Evolutionary conservation across 2,329 filamentous ascomycete species (phyloP), one percentile per base, ranked within the genome.

Genomic region (Colletotrichum endophyticum): DNA sequence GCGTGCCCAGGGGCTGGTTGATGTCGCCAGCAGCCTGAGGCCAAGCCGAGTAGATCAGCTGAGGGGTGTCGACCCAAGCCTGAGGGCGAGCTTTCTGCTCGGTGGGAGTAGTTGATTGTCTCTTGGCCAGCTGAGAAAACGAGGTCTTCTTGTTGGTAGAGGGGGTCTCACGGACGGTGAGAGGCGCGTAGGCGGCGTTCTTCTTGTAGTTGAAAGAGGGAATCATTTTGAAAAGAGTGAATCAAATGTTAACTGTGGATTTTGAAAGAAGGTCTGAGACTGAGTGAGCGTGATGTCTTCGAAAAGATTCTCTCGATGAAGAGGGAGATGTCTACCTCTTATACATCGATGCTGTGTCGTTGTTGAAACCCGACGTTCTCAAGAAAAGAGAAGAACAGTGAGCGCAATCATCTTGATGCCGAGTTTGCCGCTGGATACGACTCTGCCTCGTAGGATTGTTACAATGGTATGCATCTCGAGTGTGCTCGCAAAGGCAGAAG

Each of bases 11-110:
- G 9, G 68, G 36, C 27, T 63, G 56, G 34, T 49, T 49, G 27
- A 70, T 70, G 34, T 49, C 68, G 8, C 68, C 68, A 19, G 68
- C 68, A 27, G 68, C 68, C 27, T 70, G 19, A 22, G 39, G 62
- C 68, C 68, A 70, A 25, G 34, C 68, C 3, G 68, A 70, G 68
- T 70, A 70, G 19, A 70, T 63, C 19, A 70, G 36, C n/a, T 64
- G 68, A 32, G 68, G 68, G 6, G 68, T 70, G 68, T 70, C 68
- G 7, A 70, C 34, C 68, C 68, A 70, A 36, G 68, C 68, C 30
- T 70, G 68, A 64, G 68, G 68, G 9, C 68, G 68, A 11, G 57
- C 68, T 15, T 70, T 63, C 57, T 70, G 68, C 27, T 44, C 68
- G 27, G 57, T 30, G 9, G 25, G 34, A 16, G 34, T 28, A n/a